A percentile compares a stretch with the other conserved stretches of the same genome.
phyloP scores from a whole-genome alignment of 108 stramenopile genomes.

The Skeletonema costatum region DNA sequence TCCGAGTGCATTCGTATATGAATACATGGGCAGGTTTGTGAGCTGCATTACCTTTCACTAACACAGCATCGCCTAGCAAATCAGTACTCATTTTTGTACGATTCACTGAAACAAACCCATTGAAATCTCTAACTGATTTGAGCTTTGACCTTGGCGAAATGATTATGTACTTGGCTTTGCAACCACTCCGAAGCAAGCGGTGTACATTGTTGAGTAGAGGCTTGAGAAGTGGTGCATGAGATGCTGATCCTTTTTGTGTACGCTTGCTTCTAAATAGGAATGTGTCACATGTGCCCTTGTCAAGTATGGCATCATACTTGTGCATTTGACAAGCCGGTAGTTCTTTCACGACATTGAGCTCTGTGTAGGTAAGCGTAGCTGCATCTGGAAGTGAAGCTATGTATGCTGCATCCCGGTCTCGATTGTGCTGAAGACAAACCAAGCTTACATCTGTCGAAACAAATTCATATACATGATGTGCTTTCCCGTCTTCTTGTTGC shows the following conservation, averaged over 20 bases:
- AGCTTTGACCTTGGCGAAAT: constrained; percentile 71
- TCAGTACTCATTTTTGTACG: constrained; percentile 31
- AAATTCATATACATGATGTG: constrained; percentile 22
- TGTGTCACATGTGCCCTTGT: constrained; percentile 84
- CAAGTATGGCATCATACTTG: constrained; percentile 62
- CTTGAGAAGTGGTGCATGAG: constrained; percentile 45
- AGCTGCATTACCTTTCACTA: constrained; percentile 14
- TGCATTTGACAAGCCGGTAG: background rate
- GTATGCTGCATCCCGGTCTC: constrained; percentile 44
- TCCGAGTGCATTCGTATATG: constrained; percentile 61
- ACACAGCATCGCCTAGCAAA: constrained; percentile 19
- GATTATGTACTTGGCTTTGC: constrained; percentile 52
- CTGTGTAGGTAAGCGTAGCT: constrained; percentile 44
- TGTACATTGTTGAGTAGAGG: constrained; percentile 67
- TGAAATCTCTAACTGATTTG: constrained; percentile 62
- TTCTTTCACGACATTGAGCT: constrained; percentile 51
- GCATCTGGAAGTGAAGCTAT: constrained; percentile 9
- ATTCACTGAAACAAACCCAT: constrained; percentile 58
- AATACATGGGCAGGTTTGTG: constrained; percentile 35
- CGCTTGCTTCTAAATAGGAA: constrained; percentile 80
- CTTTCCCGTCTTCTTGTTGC: background rate
- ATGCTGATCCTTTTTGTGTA: constrained; percentile 45
- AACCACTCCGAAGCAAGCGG: constrained; percentile 49
- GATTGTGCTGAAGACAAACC: constrained; percentile 60
- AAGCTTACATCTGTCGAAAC: constrained; percentile 75